Base-by-base conservation (phyloP, 2,329 filamentous ascomycete genomes). In the Xylariales sp. region DNA sequence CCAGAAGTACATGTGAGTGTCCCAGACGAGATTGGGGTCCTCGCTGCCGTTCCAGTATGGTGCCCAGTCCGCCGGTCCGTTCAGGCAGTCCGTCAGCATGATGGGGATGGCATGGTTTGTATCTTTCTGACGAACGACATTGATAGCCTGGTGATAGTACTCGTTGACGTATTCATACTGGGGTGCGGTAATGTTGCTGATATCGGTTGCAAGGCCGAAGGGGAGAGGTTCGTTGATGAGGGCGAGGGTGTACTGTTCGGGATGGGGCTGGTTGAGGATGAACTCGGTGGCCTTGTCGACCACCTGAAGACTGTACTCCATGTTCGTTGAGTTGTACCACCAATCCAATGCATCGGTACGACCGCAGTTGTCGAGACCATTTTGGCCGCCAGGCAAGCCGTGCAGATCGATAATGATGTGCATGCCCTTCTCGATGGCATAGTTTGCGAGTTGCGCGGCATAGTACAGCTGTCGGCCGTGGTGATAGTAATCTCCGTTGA, bases 361-460 rank as follows among this genome's bases (percentile, higher is more conserved):
- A 3, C 78, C 78, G 28, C 70, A 77, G 55, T 82, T 81, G 54
- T 82, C 78, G 51, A 75, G 81, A 8, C 78, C 77, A 44, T 81
- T 80, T 48, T 80, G 76, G 3, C 66, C 72, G 28, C 69, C 68
- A 12, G 72, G 75, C 4, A 69, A 70, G 23, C 72, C 74, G 51
- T 81, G 76, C 6, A 79, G 62, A 47, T 81, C 76, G 32, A 81
- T 70, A 49, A 78, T 61, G n/a, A 80, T 64, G 53, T 77, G 75
- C 25, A 78, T 51, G 2, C 70, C 69, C 1, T 69, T 59, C 24
- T 61, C 60, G 29, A 72, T 53, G 5, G 76, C 70, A 75, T 76
- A 81, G 32, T 71, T 69, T 36, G 80, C 69, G 13, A 74, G 76
- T 17, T 64, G 60, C 41, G 78, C 74, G 12, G 80, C 58, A 47